Base-by-base conservation (phyloP, 2,329 filamentous ascomycete genomes). In the Trichophyton rubrum region DNA sequence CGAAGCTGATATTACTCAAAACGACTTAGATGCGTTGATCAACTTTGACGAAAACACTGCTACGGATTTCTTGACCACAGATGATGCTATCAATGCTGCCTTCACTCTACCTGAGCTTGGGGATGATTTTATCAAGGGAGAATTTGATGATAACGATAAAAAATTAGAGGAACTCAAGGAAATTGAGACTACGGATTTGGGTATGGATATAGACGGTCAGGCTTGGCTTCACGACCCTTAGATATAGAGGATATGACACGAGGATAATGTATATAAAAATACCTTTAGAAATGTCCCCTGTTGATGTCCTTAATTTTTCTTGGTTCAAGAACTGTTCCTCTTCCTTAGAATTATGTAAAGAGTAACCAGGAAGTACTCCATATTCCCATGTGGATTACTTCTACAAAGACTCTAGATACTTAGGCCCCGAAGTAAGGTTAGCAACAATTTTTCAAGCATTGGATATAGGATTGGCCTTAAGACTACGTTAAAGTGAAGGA, bases 21-120 rank as follows among this genome's bases (percentile, higher is more conserved):
- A 76, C 58, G 75, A 77, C 60, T 75, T 78, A 30, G 76, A 78
- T 60, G 73, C 74, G 0, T 63, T 78, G 59, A 75, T 78, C 64
- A 77, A 77, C 61, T 74, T 77, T 57, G 76, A 78, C 47, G 75
- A 77, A 56, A 69, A 70, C 1, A 67, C 68, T 1, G 69, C 66
- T 17, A 73, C 75, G 17, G 64, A 73, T 33, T 72, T 75, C 45
- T 62, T 67, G 0, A 67, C 69, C 5, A 49, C 45, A 22, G 71
- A 75, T 6, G 66, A 69, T 33, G 55, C 56, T 6, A 24, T 64
- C n/a, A 61, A 60, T 7, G n/a, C 65, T 13, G 59, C 64, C 30
- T 40, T 61, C n/a, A 43, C 49, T 3, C 59, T 63, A 15, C 33
- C 59, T 5, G 49, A 49, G 27, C 27, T 61, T 38, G 55, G 20